phyloP scores from a whole-genome alignment of 2,329 filamentous ascomycete genomes.

The Exophiala xenobiotica region DNA sequence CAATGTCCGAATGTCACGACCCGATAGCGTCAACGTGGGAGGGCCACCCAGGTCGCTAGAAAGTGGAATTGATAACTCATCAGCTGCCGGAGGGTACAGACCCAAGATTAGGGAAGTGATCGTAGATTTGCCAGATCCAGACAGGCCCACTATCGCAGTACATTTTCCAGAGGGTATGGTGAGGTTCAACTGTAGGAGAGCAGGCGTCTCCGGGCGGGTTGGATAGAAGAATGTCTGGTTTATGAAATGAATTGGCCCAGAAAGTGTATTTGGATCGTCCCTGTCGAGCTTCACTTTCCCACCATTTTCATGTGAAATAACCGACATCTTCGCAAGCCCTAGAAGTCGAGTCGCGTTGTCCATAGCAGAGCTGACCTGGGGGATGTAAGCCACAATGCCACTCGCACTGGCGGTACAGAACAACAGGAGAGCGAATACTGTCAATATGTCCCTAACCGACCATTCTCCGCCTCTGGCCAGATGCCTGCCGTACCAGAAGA shows the following conservation, averaged over 20 bases:
- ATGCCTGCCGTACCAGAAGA: constrained; percentile 78
- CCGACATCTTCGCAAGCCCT: constrained; percentile 56
- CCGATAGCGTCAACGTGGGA: constrained; percentile 56
- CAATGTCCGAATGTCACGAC: constrained; percentile 56
- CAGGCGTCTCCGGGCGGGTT: constrained; percentile 48
- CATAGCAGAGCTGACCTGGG: constrained; percentile 73
- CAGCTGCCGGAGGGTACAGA: constrained; percentile 56
- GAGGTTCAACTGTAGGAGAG: constrained; percentile 67
- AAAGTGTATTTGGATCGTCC: constrained; percentile 31
- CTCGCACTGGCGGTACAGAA: constrained; percentile 75
- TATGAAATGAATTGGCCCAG: constrained; percentile 58
- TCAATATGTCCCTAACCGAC: constrained; percentile 61
- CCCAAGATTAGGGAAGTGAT: constrained; percentile 72
- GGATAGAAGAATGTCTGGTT: constrained; percentile 73
- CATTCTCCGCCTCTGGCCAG: constrained; percentile 56
- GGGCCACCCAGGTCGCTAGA: constrained; percentile 15
- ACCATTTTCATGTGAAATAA: constrained; percentile 57
- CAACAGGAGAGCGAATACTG: constrained; percentile 79
- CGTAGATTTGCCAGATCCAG: constrained; percentile 90
- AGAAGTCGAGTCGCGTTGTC: constrained; percentile 73
- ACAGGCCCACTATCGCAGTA: constrained; percentile 77
- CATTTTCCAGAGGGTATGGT: constrained; percentile 62
- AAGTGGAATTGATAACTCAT: constrained; percentile 13
- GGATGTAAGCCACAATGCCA: constrained; percentile 69
- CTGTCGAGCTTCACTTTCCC: constrained; percentile 45